Conservation (phyloP, 306 rosid species). For the Sindora glabra region DNA sequence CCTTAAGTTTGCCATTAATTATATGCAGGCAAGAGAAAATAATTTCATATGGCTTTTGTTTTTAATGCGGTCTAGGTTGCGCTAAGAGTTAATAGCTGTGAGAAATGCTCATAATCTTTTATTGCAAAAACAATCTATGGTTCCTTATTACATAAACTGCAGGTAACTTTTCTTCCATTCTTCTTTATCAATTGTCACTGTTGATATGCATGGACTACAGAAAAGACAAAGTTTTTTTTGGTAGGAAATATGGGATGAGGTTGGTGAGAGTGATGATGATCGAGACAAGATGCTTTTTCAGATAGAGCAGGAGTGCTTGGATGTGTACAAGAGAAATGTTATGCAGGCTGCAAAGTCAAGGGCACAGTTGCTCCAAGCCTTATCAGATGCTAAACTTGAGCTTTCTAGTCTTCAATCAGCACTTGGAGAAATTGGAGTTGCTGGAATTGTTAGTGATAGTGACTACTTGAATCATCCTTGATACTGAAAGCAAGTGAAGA, state of each 20-base stretch:
- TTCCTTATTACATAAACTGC: slow-evolving; percentile 82
- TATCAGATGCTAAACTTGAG: slow-evolving; percentile 75
- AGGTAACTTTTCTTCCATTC: slow-evolving; percentile 35
- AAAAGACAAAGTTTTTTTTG: not conserved
- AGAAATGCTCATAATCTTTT: slow-evolving; percentile 62
- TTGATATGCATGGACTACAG: not conserved
- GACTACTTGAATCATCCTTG: not conserved
- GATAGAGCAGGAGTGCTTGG: slow-evolving; percentile 92
- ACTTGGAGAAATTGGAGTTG: slow-evolving; percentile 67
- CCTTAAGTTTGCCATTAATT: too few species aligned
- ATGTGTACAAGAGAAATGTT: slow-evolving; percentile 93
- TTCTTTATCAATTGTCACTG: not conserved
- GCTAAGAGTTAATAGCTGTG: slow-evolving; percentile 52
- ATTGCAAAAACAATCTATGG: slow-evolving; percentile 74
- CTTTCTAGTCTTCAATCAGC: slow-evolving; percentile 82
- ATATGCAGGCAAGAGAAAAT: too few species aligned
- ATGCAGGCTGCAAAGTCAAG: slow-evolving; percentile 92
- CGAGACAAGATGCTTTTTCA: slow-evolving; percentile 98
- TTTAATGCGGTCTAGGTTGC: slow-evolving; percentile 38
- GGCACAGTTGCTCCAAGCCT: slow-evolving; percentile 82
- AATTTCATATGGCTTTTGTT: slow-evolving; percentile 3
- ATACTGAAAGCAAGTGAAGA: not conserved
- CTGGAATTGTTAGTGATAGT: slow-evolving; percentile 37
- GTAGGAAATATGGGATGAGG: slow-evolving; percentile 99
- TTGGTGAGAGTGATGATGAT: slow-evolving; percentile 89